These are phyloP conservation scores for Boletellus ananiceps DNA, from an alignment of 768 basidiomycete species.

Conservation along the genomic window DNA sequence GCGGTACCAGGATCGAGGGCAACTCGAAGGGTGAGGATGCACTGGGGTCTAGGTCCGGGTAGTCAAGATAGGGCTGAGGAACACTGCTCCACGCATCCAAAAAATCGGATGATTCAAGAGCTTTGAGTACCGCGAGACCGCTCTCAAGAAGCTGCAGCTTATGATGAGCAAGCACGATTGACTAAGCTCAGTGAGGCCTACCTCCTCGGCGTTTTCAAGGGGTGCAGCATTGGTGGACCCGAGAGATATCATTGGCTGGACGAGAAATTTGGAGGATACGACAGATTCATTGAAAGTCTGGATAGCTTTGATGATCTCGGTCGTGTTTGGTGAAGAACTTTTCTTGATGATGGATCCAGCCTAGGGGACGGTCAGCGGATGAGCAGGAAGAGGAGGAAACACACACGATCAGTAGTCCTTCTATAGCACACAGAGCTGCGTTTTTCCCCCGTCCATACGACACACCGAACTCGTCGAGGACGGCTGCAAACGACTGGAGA, in stretches of 20 bases:
- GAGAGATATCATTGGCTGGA: slow-evolving; percentile 57
- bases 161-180: slow-evolving; percentile 1
- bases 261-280: slow-evolving; percentile 54
- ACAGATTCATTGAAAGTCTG: slow-evolving; percentile 66
- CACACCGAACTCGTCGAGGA: slow-evolving; percentile 86
- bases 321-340: slow-evolving; percentile 53
- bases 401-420: slow-evolving; percentile 71
- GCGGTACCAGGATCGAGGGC: slow-evolving; percentile 79
- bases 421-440: slow-evolving; percentile 76
- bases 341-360: slow-evolving; percentile 64
- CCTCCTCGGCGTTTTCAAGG: slow-evolving; percentile 59
- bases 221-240: slow-evolving; percentile 37
- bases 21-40: slow-evolving; percentile 55
- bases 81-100: slow-evolving; percentile 50
- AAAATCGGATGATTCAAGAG: slow-evolving; percentile 60
- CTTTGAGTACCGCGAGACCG: slow-evolving; percentile 57
- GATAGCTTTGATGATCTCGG: slow-evolving; percentile 68
- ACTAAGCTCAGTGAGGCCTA: slow-evolving; percentile 21
- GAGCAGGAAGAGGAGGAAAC: neutral
- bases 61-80: slow-evolving; percentile 60
- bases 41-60: slow-evolving; percentile 39
- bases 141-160: slow-evolving; percentile 64
- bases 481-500: slow-evolving; percentile 78
- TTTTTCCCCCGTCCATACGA: slow-evolving; percentile 80
- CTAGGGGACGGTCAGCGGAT: slow-evolving; percentile 32